Percentiles rank a stretch among this genome's conserved stretches.
These are phyloP conservation scores for Potentilla sterilis DNA, from an alignment of 306 rosid species.

Conservation along the genomic window DNA sequence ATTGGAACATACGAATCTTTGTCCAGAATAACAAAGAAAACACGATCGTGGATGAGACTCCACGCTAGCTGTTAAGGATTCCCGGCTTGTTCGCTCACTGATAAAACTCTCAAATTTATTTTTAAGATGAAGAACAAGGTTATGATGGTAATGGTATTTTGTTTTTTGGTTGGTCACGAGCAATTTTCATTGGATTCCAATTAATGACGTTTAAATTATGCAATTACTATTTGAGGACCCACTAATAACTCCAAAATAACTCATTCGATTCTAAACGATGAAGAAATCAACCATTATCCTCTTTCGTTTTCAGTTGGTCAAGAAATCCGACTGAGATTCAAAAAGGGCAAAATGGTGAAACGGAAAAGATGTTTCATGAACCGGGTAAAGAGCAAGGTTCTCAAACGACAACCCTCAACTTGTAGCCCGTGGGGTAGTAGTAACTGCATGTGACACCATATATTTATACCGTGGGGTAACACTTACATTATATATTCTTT, in stretches of 20 bases:
- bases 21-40: conserved; percentile 38
- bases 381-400: neutral
- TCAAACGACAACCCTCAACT: conserved; percentile 43
- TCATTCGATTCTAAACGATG: conserved; percentile 1
- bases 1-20: conserved; percentile 50
- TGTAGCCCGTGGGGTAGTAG: neutral
- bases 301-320: neutral
- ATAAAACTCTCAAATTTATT: neutral
- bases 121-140: neutral
- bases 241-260: conserved; percentile 5
- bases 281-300: conserved; percentile 1
- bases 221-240: conserved; percentile 24
- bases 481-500: neutral
- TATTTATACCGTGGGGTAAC: neutral
- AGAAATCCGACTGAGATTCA: neutral
- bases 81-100: neutral
- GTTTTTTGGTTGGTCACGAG: neutral
- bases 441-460: neutral
- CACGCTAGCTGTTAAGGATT: conserved; percentile 56
- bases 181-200: conserved; percentile 48
- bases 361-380: neutral
- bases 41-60: conserved; percentile 57
- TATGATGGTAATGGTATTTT: neutral
- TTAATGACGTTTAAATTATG: conserved; percentile 10
- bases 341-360: conserved; percentile 30